Conservation (phyloP, 2,329 filamentous ascomycete genomes). For the Paracamarosporium sp. region DNA sequence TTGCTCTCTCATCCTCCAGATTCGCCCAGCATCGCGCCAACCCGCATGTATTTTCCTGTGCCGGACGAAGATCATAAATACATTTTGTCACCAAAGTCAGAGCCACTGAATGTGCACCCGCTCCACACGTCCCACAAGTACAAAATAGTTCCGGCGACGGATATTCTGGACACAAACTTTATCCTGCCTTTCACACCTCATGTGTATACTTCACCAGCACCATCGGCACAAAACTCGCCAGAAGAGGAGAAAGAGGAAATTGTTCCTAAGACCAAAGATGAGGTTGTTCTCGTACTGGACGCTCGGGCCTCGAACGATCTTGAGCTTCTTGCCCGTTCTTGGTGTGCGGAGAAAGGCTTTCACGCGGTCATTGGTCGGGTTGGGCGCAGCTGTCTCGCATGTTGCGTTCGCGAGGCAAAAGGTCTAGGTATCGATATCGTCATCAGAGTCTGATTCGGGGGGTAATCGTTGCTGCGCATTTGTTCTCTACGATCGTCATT, state of each 20-base stretch:
- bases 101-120: slow-evolving; percentile 45
- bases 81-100: slow-evolving; percentile 17
- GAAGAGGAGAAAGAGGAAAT: slow-evolving; percentile 18
- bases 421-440: slow-evolving; percentile 73
- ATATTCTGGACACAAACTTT: slow-evolving; percentile 36
- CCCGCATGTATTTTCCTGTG: slow-evolving; percentile 28
- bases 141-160: slow-evolving; percentile 42
- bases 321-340: slow-evolving; percentile 73
- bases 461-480: background rate
- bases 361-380: slow-evolving; percentile 74
- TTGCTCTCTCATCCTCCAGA: slow-evolving; percentile 42
- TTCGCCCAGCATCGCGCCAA: slow-evolving; percentile 32
- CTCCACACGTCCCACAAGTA: slow-evolving; percentile 49
- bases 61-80: slow-evolving; percentile 19
- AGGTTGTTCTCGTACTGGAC: slow-evolving; percentile 52
- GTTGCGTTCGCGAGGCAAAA: slow-evolving; percentile 76
- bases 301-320: slow-evolving; percentile 67
- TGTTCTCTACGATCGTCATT: background rate
- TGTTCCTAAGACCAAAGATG: slow-evolving; percentile 24
- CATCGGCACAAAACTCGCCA: slow-evolving; percentile 20
- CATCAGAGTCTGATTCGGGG: slow-evolving; percentile 47
- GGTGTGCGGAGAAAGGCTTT: slow-evolving; percentile 77
- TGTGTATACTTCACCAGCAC: slow-evolving; percentile 20
- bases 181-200: slow-evolving; percentile 30
- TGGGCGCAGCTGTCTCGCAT: slow-evolving; percentile 73